A percentile compares a stretch with the other conserved stretches of the same genome.
Conservation (phyloP, 2,329 filamentous ascomycete genomes). For the Alternaria triticimaculans region DNA sequence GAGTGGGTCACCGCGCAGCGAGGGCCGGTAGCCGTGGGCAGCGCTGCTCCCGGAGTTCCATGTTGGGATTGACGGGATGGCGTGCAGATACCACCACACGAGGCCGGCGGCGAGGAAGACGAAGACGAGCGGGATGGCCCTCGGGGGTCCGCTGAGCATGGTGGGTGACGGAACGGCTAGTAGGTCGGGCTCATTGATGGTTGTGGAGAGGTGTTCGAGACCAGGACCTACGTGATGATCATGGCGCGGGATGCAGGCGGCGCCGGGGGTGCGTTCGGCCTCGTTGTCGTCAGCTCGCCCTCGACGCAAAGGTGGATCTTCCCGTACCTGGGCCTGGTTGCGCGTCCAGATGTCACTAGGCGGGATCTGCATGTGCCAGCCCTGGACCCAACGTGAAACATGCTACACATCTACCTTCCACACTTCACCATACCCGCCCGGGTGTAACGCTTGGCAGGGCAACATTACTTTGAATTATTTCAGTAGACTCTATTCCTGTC, state of each 20-base stretch:
- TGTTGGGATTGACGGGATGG: slow-evolving; percentile 18
- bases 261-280: neutral
- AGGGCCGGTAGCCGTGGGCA: slow-evolving; percentile 11
- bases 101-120: slow-evolving; percentile 34
- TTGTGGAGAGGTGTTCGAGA: neutral
- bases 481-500: neutral
- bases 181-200: slow-evolving; percentile 5
- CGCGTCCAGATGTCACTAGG: slow-evolving; percentile 1
- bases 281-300: slow-evolving; percentile 7
- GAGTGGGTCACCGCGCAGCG: slow-evolving; percentile 35
- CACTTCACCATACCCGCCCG: neutral
- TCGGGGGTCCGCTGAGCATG: slow-evolving; percentile 47
- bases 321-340: slow-evolving; percentile 1
- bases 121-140: slow-evolving; percentile 38
- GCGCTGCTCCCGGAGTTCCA: slow-evolving; percentile 22
- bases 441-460: slow-evolving; percentile 12
- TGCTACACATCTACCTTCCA: neutral
- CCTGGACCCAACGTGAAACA: neutral
- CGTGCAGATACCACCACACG: slow-evolving; percentile 41
- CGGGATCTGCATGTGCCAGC: neutral
- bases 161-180: slow-evolving; percentile 25
- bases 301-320: slow-evolving; percentile 5
- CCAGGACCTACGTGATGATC: neutral
- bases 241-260: slow-evolving; percentile 4
- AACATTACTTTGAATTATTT: neutral